A percentile compares a stretch with the other conserved stretches of the same genome.
Conservation (phyloP, 2,329 filamentous ascomycete species). For the Beauveria sp. region DNA sequence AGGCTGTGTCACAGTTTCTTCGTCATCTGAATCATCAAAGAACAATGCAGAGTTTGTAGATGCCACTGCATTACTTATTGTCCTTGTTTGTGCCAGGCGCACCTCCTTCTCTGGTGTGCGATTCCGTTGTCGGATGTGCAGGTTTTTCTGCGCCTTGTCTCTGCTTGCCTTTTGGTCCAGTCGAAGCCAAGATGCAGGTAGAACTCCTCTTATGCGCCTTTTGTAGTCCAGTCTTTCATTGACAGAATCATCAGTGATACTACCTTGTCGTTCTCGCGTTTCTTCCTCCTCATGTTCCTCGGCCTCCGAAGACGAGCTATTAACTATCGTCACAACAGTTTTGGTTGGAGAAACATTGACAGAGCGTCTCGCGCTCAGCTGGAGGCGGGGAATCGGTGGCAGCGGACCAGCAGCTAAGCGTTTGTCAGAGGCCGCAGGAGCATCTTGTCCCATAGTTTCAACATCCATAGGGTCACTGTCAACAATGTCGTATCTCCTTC, state of each 20-base stretch:
- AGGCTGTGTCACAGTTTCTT: constrained; percentile 18
- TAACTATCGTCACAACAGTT: constrained; percentile 1
- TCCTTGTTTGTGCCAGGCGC: constrained; percentile 40
- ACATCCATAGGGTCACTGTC: constrained; percentile 26
- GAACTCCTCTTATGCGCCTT: constrained; percentile 49
- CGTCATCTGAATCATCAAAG: constrained; percentile 41
- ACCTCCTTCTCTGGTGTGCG: constrained; percentile 31
- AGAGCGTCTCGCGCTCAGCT: neutral
- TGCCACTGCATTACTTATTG: constrained; percentile 17
- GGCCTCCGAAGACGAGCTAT: neutral
- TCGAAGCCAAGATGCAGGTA: constrained; percentile 61
- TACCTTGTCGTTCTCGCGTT: constrained; percentile 3
- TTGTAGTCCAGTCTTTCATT: constrained; percentile 35
- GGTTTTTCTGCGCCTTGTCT: constrained; percentile 23
- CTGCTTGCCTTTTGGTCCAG: constrained; percentile 42
- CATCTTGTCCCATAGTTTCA: too few species aligned
- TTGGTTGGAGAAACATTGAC: neutral
- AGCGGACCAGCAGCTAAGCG: neutral
- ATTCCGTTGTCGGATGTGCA: constrained; percentile 21
- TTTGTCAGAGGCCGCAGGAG: neutral
- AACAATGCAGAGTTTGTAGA: constrained; percentile 27
- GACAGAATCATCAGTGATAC: constrained; percentile 24
- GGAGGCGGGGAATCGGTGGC: constrained; percentile 8
- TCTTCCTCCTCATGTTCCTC: neutral
- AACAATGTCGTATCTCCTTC: constrained; percentile 22